Evolutionary conservation across 2,329 filamentous ascomycete species (phyloP).

Genomic region (Scedosporium aurantiacum): DNA sequence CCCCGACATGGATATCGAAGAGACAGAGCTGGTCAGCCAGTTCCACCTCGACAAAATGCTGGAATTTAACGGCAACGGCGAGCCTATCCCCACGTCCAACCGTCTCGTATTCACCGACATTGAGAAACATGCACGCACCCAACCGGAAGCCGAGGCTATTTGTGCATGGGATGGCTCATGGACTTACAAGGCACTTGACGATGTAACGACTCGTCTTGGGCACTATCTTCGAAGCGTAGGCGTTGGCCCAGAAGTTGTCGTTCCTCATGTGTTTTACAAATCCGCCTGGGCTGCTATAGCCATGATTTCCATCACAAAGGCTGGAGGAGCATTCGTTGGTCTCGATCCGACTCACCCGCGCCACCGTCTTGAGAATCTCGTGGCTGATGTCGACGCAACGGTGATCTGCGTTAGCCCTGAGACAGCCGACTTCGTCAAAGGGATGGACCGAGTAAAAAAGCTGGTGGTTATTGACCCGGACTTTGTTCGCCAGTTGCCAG

Average conservation of each 20-base stretch:
- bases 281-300: conserved; percentile 9
- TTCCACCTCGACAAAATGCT: too few relatives aligned
- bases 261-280: conserved; percentile 11
- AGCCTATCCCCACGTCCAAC: neutral
- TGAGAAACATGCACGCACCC: neutral
- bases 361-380: neutral
- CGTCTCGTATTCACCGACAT: neutral
- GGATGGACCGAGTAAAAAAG: neutral
- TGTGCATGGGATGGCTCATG: neutral
- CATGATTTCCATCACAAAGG: conserved; percentile 8
- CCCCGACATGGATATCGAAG: neutral
- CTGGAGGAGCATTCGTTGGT: conserved; percentile 12
- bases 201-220: neutral
- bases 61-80: neutral
- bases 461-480: neutral
- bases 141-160: neutral
- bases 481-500: too few relatives aligned
- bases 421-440: conserved; percentile 13
- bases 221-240: neutral
- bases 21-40: neutral
- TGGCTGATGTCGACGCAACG: neutral
- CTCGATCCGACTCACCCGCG: conserved; percentile 10
- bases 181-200: conserved; percentile 3
- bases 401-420: conserved; percentile 10
- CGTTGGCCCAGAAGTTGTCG: conserved; percentile 5